Evolutionary conservation across 225 moss, liverwort and hornwort genomes (phyloP).

Genomic region (Sphagnum contortum): DNA sequence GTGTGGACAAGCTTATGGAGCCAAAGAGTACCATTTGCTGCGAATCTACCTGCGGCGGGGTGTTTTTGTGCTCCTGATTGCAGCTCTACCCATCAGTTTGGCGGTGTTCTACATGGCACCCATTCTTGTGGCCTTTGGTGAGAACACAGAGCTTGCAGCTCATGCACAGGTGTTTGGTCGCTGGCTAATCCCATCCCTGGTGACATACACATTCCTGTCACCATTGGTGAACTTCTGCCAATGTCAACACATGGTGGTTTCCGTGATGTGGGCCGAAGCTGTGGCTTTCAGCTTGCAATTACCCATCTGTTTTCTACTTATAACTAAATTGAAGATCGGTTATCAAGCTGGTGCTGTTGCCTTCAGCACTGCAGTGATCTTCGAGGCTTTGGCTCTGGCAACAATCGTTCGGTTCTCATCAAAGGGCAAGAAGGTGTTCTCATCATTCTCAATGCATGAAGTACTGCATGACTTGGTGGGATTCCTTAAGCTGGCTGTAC

Average conservation of each 20-base stretch:
- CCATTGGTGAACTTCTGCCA: too few species aligned
- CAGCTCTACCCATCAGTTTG: constrained; percentile 13
- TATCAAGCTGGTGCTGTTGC: constrained; percentile 16
- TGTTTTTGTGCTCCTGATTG: constrained; percentile 8
- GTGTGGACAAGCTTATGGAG: constrained; percentile 49
- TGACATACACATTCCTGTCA: too few species aligned
- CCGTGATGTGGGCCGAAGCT: constrained; percentile 3
- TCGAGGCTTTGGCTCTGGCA: background rate
- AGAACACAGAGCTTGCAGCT: too few species aligned
- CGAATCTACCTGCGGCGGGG: constrained; percentile 36
- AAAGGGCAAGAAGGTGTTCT: constrained; percentile 19
- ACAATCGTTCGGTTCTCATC: constrained; percentile 14
- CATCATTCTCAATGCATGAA: constrained; percentile 19
- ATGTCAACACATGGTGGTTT: too few species aligned
- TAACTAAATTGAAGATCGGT: constrained; percentile 21
- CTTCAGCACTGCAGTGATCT: background rate
- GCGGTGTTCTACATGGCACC: constrained; percentile 25
- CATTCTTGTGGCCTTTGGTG: constrained; percentile 14
- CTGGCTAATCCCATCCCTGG: too few species aligned
- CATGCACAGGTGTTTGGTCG: too few species aligned
- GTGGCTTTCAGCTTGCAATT: constrained; percentile 11
- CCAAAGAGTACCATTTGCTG: constrained; percentile 32
- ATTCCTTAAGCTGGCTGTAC: constrained; percentile 24
- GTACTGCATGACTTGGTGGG: constrained; percentile 29
- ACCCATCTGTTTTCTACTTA: constrained; percentile 29